Evolutionary conservation across 345 rosid genomes (phyloP).

Genomic region (Acer saccharum): DNA sequence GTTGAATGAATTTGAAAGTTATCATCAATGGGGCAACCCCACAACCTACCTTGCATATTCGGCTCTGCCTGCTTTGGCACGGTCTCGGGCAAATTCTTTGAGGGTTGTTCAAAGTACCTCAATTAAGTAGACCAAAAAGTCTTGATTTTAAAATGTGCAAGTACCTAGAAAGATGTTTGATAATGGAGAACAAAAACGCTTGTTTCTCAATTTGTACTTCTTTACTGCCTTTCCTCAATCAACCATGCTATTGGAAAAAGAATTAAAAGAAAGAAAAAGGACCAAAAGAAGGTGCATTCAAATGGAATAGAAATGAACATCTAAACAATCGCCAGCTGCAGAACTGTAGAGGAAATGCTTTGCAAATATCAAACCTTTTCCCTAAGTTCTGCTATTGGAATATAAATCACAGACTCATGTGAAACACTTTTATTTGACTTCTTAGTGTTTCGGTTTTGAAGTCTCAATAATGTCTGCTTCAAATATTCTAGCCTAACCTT

Average conservation of each 20-base stretch:
- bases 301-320: neutral
- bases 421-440: constrained; percentile 31
- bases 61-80: neutral
- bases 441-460: constrained; percentile 40
- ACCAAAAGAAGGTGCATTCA: neutral
- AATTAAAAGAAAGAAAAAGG: neutral
- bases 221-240: neutral
- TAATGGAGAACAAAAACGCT: too few species aligned
- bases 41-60: neutral
- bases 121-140: too few species aligned
- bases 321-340: neutral
- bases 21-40: neutral
- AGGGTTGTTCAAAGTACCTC: too few species aligned
- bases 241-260: neutral
- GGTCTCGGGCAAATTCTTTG: too few species aligned
- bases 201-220: too few species aligned
- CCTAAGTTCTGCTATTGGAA: constrained; percentile 70
- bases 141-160: too few species aligned
- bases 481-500: constrained; percentile 53
- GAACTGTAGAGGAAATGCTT: neutral
- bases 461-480: constrained; percentile 46
- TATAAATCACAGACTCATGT: constrained; percentile 54
- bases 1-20: neutral
- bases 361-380: constrained; percentile 46
- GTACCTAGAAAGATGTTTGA: too few species aligned